Evolutionary conservation across 179 eudicot species (phyloP).

Genomic region (Amaranthus tricolor): DNA sequence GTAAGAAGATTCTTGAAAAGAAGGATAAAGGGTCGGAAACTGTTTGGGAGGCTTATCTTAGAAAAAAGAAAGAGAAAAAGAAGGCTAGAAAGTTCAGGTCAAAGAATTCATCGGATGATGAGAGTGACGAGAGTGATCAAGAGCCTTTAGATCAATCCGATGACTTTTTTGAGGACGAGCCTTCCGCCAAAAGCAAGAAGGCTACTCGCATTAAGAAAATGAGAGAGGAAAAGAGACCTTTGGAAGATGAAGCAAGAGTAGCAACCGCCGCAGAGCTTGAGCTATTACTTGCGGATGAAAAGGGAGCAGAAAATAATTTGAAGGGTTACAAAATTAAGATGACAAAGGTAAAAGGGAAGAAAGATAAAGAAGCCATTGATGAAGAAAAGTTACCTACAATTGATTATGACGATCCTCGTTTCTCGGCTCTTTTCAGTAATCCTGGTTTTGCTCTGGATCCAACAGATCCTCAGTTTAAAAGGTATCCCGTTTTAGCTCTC

Average conservation of each 20-base stretch:
- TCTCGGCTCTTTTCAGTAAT: conserved; percentile 54
- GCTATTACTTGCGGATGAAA: conserved; percentile 71
- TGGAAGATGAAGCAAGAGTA: conserved; percentile 50
- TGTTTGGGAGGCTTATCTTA: conserved; percentile 80
- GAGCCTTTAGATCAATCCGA: conserved; percentile 49
- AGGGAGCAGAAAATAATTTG: conserved; percentile 42
- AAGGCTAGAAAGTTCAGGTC: conserved; percentile 54
- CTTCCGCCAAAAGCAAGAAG: conserved; percentile 35
- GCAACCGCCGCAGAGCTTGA: conserved; percentile 83
- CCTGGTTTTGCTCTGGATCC: conserved; percentile 83
- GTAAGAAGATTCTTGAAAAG: conserved; percentile 78
- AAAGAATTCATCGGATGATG: conserved; percentile 76
- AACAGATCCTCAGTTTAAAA: conserved; percentile 88
- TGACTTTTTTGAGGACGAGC: conserved; percentile 71
- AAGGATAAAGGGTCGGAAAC: conserved; percentile 72
- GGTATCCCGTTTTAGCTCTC: conserved; percentile 36
- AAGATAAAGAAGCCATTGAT: conserved; percentile 47
- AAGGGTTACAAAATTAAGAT: conserved; percentile 81
- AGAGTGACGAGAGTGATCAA: conserved; percentile 50
- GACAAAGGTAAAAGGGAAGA: conserved; percentile 66
- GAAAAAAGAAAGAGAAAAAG: conserved; percentile 79
- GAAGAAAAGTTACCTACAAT: conserved; percentile 66
- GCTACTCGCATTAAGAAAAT: conserved; percentile 27
- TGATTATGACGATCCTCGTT: conserved; percentile 73
- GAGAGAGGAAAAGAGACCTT: conserved; percentile 26